These are phyloP conservation scores for Mycena chlorophos DNA, from an alignment of 768 basidiomycete species.

Conservation along the genomic window DNA sequence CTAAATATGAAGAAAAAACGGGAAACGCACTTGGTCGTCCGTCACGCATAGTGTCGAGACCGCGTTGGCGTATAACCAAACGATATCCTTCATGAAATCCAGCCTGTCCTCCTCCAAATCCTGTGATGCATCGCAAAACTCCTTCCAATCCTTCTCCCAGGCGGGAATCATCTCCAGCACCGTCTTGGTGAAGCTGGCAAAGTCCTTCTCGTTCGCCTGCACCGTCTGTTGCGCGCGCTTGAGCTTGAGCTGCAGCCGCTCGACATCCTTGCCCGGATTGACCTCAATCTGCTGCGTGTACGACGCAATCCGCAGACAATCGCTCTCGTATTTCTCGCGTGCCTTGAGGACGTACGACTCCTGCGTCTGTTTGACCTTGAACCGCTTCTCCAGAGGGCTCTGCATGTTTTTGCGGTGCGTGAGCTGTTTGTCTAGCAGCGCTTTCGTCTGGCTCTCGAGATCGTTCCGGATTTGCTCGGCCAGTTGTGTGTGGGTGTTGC, in stretches of 20 bases:
- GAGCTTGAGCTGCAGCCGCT: conserved; percentile 84
- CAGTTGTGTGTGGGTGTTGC: conserved; percentile 68
- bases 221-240: conserved; percentile 90
- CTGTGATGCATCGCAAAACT: conserved; percentile 91
- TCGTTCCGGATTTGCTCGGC: conserved; percentile 74
- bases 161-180: conserved; percentile 75
- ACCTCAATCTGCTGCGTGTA: conserved; percentile 90
- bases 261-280: conserved; percentile 90
- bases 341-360: conserved; percentile 87
- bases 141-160: conserved; percentile 95
- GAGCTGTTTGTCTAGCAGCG: conserved; percentile 65
- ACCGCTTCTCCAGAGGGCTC: conserved; percentile 80
- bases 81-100: conserved; percentile 91
- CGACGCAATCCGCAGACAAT: conserved; percentile 91
- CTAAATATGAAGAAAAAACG: not conserved
- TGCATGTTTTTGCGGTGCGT: conserved; percentile 76
- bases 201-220: conserved; percentile 88
- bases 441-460: conserved; percentile 65
- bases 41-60: conserved; percentile 92
- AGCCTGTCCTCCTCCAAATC: conserved; percentile 95
- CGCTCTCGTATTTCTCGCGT: conserved; percentile 89
- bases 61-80: conserved; percentile 95
- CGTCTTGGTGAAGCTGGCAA: conserved; percentile 79
- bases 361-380: conserved; percentile 84
- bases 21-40: conserved; percentile 88